Conservation (phyloP, 192 early-diverging fungal species). For the Pilaira anomala region DNA sequence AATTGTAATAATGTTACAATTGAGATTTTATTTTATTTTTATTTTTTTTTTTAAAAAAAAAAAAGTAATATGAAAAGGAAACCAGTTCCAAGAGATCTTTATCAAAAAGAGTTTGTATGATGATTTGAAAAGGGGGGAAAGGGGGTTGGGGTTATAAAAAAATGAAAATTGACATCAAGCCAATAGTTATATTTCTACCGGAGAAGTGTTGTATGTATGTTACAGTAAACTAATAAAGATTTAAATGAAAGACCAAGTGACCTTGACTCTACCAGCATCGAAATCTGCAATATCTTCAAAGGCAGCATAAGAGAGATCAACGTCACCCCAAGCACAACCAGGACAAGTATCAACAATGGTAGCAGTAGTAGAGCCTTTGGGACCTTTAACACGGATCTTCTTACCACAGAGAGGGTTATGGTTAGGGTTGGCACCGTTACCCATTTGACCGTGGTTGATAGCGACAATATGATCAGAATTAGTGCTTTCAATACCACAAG, state of each 20-base stretch:
- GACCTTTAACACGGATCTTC: slow-evolving; percentile 30
- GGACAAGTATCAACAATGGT: slow-evolving; percentile 26
- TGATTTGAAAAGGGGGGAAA: neutral
- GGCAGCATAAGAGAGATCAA: slow-evolving; percentile 43
- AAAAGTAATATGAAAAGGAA: too few relatives aligned
- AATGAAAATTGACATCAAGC: too few relatives aligned
- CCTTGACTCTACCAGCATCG: slow-evolving; percentile 20
- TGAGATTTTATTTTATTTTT: too few relatives aligned
- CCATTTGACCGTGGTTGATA: slow-evolving; percentile 20
- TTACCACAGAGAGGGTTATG: slow-evolving; percentile 26
- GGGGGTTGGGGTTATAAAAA: neutral
- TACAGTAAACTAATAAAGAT: neutral
- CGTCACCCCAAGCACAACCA: neutral
- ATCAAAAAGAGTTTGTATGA: neutral
- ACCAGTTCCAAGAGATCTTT: neutral
- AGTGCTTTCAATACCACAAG: slow-evolving; percentile 21
- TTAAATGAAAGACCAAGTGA: slow-evolving; percentile 39
- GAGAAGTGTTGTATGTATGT: neutral
- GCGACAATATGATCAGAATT: slow-evolving; percentile 24
- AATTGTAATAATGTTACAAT: too few relatives aligned
- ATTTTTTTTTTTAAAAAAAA: too few relatives aligned
- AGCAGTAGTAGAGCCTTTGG: slow-evolving; percentile 32
- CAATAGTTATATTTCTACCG: too few relatives aligned
- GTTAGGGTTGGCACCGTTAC: slow-evolving; percentile 29
- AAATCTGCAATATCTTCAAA: slow-evolving; percentile 34